A percentile compares a stretch with the other conserved stretches of the same genome.
Evolutionary conservation across 441 rosid species (phyloP).

Genomic region (Pelargonium fulgidum): DNA sequence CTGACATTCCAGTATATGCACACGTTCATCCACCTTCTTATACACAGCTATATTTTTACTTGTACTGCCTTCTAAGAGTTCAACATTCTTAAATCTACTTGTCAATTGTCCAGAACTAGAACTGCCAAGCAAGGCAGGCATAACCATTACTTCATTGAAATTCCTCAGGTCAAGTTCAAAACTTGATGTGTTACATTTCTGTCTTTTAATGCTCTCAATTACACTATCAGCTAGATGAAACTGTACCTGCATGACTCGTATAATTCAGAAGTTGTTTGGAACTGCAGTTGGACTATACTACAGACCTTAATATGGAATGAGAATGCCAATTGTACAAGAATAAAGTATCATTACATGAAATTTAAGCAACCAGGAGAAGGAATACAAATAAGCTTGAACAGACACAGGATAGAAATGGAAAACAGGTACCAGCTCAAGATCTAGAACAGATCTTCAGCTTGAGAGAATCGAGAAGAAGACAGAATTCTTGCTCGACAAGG

Average conservation of each 20-base stretch:
- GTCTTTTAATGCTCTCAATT: slow-evolving; percentile 18
- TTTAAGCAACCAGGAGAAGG: background rate
- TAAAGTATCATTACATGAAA: background rate
- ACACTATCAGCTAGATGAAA: slow-evolving; percentile 24
- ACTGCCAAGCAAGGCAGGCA: slow-evolving; percentile 25
- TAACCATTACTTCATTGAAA: slow-evolving; percentile 19
- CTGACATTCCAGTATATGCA: slow-evolving; percentile 7
- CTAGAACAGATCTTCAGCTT: no score
- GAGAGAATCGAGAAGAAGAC: no score
- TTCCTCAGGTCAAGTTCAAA: slow-evolving; percentile 3
- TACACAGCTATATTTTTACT: slow-evolving; percentile 6
- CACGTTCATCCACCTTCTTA: slow-evolving; percentile 12
- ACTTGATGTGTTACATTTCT: slow-evolving; percentile 14
- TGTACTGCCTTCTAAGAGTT: slow-evolving; percentile 20
- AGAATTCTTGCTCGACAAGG: no score
- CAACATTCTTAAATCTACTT: slow-evolving; percentile 12
- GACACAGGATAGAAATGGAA: background rate
- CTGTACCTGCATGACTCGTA: slow-evolving; percentile 33
- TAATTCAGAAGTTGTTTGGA: slow-evolving; percentile 11
- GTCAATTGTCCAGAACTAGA: slow-evolving; percentile 22
- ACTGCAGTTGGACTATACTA: background rate
- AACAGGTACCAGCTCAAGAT: no score
- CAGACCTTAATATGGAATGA: background rate
- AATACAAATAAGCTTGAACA: background rate
- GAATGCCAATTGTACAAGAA: background rate